phyloP scores from a whole-genome alignment of 2,329 filamentous ascomycete genomes.

The Exophiala xenobiotica region DNA sequence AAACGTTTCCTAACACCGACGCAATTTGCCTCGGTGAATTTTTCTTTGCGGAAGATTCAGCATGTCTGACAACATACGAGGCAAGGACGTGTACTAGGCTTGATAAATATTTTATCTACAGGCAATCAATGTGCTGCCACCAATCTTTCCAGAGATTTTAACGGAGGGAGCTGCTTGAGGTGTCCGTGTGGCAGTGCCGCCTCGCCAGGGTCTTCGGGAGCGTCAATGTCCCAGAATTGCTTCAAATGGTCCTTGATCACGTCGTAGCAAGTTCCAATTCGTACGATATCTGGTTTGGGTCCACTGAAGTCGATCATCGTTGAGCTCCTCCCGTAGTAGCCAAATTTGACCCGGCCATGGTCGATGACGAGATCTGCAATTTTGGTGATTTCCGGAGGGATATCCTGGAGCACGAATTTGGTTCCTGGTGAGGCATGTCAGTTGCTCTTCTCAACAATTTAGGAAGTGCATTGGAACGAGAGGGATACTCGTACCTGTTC shows the following conservation, averaged over 20 bases:
- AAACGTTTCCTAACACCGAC: no score
- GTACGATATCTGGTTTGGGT: conserved; percentile 26
- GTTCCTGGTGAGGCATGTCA: no score
- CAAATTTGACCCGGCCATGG: conserved; percentile 33
- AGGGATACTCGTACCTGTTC: conserved; percentile 17
- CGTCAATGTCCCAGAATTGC: conserved; percentile 26
- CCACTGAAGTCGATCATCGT: conserved; percentile 34
- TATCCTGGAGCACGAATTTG: conserved; percentile 34
- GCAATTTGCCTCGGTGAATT: no score
- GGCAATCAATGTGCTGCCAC: no score
- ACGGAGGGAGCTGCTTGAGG: no score
- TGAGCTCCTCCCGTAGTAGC: conserved; percentile 29
- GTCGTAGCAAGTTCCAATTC: conserved; percentile 35
- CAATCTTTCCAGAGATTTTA: no score
- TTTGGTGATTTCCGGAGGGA: conserved; percentile 33
- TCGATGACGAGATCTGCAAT: conserved; percentile 36
- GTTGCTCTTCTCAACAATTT: no score
- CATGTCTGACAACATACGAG: no score
- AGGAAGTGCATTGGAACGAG: neutral
- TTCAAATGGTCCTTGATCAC: conserved; percentile 31
- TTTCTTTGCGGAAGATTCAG: no score
- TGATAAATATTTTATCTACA: no score
- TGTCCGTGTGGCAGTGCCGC: conserved; percentile 23
- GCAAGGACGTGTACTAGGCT: no score
- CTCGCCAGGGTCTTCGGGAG: conserved; percentile 28